Percentiles rank a stretch among this genome's conserved stretches.
Conservation (phyloP, 2,329 filamentous ascomycete genomes). For the Fusarium abutilonis region DNA sequence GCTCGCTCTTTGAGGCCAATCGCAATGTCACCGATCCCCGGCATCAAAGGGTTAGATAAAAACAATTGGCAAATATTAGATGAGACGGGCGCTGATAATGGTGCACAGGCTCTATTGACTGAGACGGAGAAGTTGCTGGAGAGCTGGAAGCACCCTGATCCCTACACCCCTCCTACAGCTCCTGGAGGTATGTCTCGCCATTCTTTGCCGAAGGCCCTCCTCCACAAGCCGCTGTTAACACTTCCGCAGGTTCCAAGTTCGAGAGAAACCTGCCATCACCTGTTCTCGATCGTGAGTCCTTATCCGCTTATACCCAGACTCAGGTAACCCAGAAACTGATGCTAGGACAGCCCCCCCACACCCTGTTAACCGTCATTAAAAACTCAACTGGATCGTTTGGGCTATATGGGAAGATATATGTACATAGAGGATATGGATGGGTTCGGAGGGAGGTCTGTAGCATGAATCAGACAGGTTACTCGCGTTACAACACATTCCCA, state of each 20-base stretch:
- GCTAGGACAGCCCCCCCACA: conserved; percentile 44
- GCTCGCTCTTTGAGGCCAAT: conserved; percentile 94
- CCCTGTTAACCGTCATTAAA: conserved; percentile 43
- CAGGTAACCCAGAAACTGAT: conserved; percentile 18
- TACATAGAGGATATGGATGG: conserved; percentile 36
- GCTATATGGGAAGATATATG: conserved; percentile 24
- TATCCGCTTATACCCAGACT: neutral
- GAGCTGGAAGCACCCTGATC: conserved; percentile 98
- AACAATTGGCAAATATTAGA: neutral
- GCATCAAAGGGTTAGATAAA: conserved; percentile 77
- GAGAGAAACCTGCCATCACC: conserved; percentile 90
- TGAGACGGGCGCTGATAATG: conserved; percentile 10
- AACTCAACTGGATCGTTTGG: conserved; percentile 11
- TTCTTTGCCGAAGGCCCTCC: neutral
- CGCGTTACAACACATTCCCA: conserved; percentile 3
- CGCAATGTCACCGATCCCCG: conserved; percentile 83
- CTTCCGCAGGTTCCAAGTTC: conserved; percentile 82
- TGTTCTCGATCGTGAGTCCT: conserved; percentile 78
- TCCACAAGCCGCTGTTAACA: conserved; percentile 20
- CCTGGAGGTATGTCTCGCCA: conserved; percentile 77
- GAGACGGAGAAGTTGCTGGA: conserved; percentile 90
- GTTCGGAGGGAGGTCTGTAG: conserved; percentile 15
- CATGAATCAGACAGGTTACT: conserved; percentile 29
- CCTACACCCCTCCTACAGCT: conserved; percentile 87
- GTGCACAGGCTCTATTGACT: conserved; percentile 75